A percentile compares a stretch with the other conserved stretches of the same genome.
phyloP scores from a whole-genome alignment of 768 basidiomycete species.

The Kwoniella heveanensis region DNA sequence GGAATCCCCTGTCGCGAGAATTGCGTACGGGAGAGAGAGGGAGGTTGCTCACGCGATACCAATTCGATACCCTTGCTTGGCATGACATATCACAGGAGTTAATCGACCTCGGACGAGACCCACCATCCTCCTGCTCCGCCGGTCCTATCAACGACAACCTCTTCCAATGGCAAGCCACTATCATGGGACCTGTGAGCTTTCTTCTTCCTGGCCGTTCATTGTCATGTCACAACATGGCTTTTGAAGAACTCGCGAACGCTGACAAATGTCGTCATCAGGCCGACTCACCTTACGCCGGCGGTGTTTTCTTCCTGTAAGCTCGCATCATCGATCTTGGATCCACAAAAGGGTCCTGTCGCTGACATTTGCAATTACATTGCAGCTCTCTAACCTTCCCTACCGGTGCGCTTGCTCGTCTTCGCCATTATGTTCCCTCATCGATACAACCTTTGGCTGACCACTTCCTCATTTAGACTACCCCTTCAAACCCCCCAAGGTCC shows the following conservation, averaged over 20 bases:
- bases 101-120: conserved; percentile 98
- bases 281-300: conserved; percentile 97
- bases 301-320: conserved; percentile 81
- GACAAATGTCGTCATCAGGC: conserved; percentile 61
- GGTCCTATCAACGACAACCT: conserved; percentile 97
- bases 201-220: background rate
- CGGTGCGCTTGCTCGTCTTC: conserved; percentile 33
- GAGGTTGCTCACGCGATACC: conserved; percentile 28
- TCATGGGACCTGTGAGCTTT: conserved; percentile 91
- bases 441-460: background rate
- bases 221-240: too few relatives aligned
- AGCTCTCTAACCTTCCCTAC: conserved; percentile 56
- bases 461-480: conserved; percentile 82
- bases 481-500: conserved; percentile 99
- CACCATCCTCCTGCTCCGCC: conserved; percentile 98
- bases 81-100: conserved; percentile 76
- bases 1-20: too few relatives aligned
- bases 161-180: conserved; percentile 99
- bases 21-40: background rate
- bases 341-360: too few relatives aligned
- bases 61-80: background rate
- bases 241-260: background rate
- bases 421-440: background rate
- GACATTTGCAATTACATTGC: too few relatives aligned
- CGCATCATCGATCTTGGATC: too few relatives aligned